Evolutionary conservation across 345 rosid genomes (phyloP).

Genomic region (Aquilaria malaccensis): DNA sequence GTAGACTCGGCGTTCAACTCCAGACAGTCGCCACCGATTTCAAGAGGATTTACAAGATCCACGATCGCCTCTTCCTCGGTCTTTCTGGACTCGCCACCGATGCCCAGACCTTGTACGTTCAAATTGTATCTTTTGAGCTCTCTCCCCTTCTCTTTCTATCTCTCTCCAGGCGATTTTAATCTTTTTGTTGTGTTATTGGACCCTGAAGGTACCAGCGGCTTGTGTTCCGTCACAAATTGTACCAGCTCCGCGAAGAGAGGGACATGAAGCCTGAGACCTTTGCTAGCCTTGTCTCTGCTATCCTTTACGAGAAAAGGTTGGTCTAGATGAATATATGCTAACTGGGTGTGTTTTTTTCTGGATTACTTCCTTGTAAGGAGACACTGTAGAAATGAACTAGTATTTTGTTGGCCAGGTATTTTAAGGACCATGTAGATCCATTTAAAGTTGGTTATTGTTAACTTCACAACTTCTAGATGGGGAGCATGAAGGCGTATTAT

Average conservation of each 20-base stretch:
- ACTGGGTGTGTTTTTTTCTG: background rate
- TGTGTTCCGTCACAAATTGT: constrained; percentile 81
- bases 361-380: no score
- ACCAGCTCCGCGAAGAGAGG: constrained; percentile 91
- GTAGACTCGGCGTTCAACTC: constrained; percentile 89
- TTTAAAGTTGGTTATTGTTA: no score
- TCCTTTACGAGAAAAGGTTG: constrained; percentile 95
- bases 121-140: background rate
- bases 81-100: constrained; percentile 95
- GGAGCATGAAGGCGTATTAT: no score
- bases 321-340: background rate
- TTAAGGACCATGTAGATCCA: no score
- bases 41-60: constrained; percentile 74
- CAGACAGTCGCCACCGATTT: constrained; percentile 96
- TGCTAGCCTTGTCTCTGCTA: constrained; percentile 88
- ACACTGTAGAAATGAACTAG: no score
- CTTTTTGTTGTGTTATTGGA: constrained; percentile 11
- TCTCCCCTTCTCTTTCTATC: background rate
- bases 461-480: no score
- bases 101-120: constrained; percentile 73
- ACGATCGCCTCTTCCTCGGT: constrained; percentile 79
- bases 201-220: constrained; percentile 78
- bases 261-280: constrained; percentile 99
- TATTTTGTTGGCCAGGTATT: no score
- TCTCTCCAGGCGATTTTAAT: background rate